Evolutionary conservation across 805 yeast species (phyloP).

Genomic region (Ogataea philodendri): DNA sequence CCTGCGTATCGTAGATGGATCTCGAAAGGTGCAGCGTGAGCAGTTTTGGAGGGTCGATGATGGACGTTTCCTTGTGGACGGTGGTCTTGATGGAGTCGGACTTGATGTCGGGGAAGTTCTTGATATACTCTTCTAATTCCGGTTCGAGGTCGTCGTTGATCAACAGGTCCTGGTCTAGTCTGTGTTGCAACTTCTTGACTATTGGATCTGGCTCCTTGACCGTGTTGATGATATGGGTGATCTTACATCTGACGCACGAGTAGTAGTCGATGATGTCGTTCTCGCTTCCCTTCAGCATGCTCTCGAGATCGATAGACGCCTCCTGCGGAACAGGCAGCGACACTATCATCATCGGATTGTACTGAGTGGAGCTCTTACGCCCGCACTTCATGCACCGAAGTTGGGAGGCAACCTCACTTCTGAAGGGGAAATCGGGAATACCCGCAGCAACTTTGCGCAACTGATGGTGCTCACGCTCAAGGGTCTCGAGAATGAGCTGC

Average conservation of each 20-base stretch:
- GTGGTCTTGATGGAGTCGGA: constrained; percentile 48
- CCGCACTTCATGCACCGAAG: constrained; percentile 71
- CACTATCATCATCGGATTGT: constrained; percentile 63
- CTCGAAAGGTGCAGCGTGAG: constrained; percentile 83
- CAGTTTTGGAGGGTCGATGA: constrained; percentile 66
- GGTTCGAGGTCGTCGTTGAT: constrained; percentile 68
- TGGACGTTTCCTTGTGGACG: constrained; percentile 61
- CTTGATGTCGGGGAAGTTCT: constrained; percentile 36
- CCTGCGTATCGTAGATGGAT: constrained; percentile 68
- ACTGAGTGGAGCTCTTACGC: constrained; percentile 53
- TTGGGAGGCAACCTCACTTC: constrained; percentile 63
- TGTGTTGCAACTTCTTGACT: constrained; percentile 36
- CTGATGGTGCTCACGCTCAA: constrained; percentile 60
- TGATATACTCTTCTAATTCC: constrained; percentile 46
- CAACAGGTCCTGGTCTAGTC: constrained; percentile 38
- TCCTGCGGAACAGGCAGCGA: constrained; percentile 74
- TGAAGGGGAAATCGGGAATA: constrained; percentile 70
- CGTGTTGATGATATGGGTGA: constrained; percentile 40
- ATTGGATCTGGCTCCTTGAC: constrained; percentile 30
- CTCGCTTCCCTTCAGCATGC: constrained; percentile 54
- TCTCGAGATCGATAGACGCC: constrained; percentile 38
- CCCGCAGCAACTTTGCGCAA: constrained; percentile 35
- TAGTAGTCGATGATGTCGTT: constrained; percentile 75
- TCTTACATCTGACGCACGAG: constrained; percentile 72
- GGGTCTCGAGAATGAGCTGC: constrained; percentile 74